Base-by-base conservation (phyloP, 805 yeast species). In the Sungouiella thailandica region DNA sequence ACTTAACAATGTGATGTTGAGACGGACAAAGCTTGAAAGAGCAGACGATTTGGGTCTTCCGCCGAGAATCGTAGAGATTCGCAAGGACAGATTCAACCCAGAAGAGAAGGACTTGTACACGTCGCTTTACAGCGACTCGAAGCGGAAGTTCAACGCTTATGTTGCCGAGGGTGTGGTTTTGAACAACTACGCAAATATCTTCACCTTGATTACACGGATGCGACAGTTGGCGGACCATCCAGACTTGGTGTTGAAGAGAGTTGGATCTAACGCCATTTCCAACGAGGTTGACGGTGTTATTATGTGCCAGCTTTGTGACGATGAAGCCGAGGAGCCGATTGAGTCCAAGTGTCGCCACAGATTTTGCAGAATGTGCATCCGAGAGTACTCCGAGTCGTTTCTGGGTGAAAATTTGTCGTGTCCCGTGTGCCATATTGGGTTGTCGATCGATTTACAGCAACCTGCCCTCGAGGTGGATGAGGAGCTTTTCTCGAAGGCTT, bases 211-310 rank as follows among this genome's bases (percentile, higher is more conserved):
- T 50, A 93, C 98, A 0, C 70, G 98, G 49, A 94, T 93, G 98
- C 76, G 99, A 50, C 98, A 93, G 60, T 68, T 93, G 48, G 97
- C 98, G 0, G 98, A 93, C 57, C 99, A 93, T 58, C 99, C 99
- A 0, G 99, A 93, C 61, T 66, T 93, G 42, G 97, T 93, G 1
- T 65, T 93, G 53, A 79, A 88, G 46, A 69, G 89, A 33, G 71
- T 80, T 19, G 74, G 74, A 3, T 51, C 62, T 8, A 60, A 49
- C 45, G 58, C 46, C 44, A 58, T 40, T 7, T 40, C 65, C 1
- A 50, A 49, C 18, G 75, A 74, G 10, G 54, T 64, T 5, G 73
- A 71, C 8, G 76, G 76, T 1, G 75, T 88, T 8, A 62, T 66
- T 24, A 81, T 93, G 26, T 93, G 99, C 54, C 94, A 86, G 46